Evolutionary conservation across 2,329 filamentous ascomycete species (phyloP).

Genomic region (Arthroderma uncinatum): DNA sequence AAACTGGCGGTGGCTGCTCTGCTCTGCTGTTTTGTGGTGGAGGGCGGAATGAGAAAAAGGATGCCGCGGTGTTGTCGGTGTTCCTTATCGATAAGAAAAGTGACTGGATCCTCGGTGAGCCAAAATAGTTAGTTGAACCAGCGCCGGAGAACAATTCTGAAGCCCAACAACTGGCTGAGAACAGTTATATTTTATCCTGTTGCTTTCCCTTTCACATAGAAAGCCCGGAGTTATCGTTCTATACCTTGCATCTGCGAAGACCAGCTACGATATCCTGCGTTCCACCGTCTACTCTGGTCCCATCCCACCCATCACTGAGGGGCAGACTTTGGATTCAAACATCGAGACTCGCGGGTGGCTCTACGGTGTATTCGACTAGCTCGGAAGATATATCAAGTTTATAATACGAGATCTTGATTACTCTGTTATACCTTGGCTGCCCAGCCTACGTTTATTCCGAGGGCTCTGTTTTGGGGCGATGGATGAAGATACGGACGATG

Average conservation of each 20-base stretch:
- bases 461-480: slow-evolving; percentile 12
- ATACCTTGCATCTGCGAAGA: not conserved
- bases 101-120: not conserved
- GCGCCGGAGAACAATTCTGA: not conserved
- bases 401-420: not conserved
- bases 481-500: slow-evolving; percentile 37
- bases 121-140: not conserved
- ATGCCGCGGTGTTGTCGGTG: not conserved
- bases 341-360: not conserved
- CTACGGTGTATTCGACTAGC: no score
- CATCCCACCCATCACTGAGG: not conserved
- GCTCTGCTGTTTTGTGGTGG: not conserved
- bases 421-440: not conserved
- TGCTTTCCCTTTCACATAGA: not conserved
- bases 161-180: not conserved
- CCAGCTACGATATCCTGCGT: not conserved
- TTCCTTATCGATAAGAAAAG: slow-evolving; percentile 1
- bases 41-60: not conserved
- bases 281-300: no score
- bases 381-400: no score
- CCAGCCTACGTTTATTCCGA: not conserved
- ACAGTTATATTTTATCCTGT: not conserved
- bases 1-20: not conserved
- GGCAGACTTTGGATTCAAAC: not conserved
- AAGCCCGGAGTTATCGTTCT: not conserved